Evolutionary conservation across 73 alveolate genomes (phyloP).

Genomic region (Paramecium octaurelia): DNA sequence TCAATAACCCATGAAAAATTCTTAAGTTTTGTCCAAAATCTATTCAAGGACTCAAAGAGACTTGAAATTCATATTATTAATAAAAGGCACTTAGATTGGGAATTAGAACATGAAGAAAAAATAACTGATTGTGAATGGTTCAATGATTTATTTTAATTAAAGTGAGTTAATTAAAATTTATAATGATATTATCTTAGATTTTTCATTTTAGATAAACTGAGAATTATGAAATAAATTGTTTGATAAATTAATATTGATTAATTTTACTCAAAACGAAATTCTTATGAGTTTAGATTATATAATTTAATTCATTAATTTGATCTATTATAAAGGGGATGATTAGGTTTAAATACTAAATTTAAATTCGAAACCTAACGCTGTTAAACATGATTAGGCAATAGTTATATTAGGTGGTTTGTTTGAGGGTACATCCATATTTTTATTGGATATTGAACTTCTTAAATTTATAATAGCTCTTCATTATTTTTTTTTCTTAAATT

Average conservation of each 20-base stretch:
- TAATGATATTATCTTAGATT: neutral
- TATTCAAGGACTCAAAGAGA: neutral
- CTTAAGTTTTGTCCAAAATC: neutral
- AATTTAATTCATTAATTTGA: neutral
- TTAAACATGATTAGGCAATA: neutral
- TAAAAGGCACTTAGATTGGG: neutral
- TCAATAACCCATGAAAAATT: slow-evolving; percentile 1
- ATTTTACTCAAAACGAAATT: neutral
- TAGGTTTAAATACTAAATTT: neutral
- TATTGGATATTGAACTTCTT: neutral
- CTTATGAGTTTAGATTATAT: neutral
- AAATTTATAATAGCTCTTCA: neutral
- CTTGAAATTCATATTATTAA: neutral
- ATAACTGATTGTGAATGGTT: neutral
- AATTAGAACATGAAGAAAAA: neutral
- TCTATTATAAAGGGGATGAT: neutral
- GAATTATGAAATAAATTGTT: neutral
- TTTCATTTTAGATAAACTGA: too few relatives aligned
- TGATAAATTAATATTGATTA: too few relatives aligned
- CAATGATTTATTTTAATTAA: neutral
- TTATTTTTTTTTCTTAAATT: neutral
- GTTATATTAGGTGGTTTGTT: neutral
- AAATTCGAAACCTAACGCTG: neutral
- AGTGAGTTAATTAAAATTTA: neutral
- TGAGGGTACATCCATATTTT: neutral